These are phyloP conservation scores for Penicillium sp. DNA, from an alignment of 2,329 filamentous ascomycete species.

Conservation along the genomic window DNA sequence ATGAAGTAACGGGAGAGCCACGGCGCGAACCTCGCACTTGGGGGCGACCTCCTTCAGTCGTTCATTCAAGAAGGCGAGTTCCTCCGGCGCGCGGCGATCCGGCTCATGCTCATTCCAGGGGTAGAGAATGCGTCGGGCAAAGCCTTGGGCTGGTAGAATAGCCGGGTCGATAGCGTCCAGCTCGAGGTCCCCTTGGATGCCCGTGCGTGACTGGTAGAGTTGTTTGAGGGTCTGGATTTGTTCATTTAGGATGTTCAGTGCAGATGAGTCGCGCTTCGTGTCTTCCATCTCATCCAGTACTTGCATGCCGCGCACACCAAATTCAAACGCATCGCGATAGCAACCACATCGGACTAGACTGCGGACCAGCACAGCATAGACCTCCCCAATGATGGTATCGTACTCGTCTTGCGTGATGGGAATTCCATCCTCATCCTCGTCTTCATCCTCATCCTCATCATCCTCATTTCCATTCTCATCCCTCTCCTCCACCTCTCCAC, in stretches of 20 bases:
- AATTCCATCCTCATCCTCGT: slow-evolving; percentile 36
- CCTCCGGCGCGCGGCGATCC: slow-evolving; percentile 49
- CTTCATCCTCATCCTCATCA: slow-evolving; percentile 30
- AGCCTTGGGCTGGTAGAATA: slow-evolving; percentile 34
- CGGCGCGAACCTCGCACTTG: slow-evolving; percentile 72
- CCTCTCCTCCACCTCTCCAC: neutral
- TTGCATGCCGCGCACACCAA: slow-evolving; percentile 29
- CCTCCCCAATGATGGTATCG: slow-evolving; percentile 30
- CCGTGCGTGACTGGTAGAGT: slow-evolving; percentile 16
- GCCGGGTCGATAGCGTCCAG: slow-evolving; percentile 25
- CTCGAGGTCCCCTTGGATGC: slow-evolving; percentile 4
- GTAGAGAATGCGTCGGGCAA: slow-evolving; percentile 51
- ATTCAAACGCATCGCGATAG: slow-evolving; percentile 38
- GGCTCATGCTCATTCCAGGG: slow-evolving; percentile 59
- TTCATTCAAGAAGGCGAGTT: slow-evolving; percentile 63
- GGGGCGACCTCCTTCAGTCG: slow-evolving; percentile 65
- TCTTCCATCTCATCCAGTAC: slow-evolving; percentile 13
- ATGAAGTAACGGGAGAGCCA: slow-evolving; percentile 67
- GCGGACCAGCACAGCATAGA: slow-evolving; percentile 34
- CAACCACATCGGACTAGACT: slow-evolving; percentile 36
- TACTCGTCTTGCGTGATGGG: slow-evolving; percentile 31
- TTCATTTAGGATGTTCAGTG: slow-evolving; percentile 15
- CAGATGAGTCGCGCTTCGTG: slow-evolving; percentile 5
- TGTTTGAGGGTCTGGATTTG: slow-evolving; percentile 27
- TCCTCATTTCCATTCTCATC: slow-evolving; percentile 6